These are phyloP conservation scores for Termitomyces sp. DNA, from an alignment of 768 basidiomycete genomes.

Conservation along the genomic window DNA sequence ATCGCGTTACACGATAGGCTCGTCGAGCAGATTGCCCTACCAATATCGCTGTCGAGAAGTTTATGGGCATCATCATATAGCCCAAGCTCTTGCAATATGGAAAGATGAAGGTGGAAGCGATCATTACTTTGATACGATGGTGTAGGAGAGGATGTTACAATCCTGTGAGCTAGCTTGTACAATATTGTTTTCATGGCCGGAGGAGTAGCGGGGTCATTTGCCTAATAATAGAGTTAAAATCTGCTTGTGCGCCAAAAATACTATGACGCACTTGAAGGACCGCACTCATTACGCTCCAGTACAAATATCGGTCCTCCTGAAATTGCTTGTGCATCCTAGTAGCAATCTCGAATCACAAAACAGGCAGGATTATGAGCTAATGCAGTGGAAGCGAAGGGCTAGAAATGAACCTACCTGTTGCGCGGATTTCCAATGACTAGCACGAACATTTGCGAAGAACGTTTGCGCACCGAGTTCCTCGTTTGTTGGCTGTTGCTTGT, in stretches of 20 bases:
- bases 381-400: background rate
- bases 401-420: conserved; percentile 53
- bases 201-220: conserved; percentile 61
- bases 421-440: conserved; percentile 79
- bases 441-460: conserved; percentile 79
- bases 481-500: conserved; percentile 71
- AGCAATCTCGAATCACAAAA: conserved; percentile 46
- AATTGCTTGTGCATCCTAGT: conserved; percentile 82
- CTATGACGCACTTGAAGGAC: conserved; percentile 60
- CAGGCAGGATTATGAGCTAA: conserved; percentile 1
- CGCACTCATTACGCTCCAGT: conserved; percentile 78
- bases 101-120: conserved; percentile 72
- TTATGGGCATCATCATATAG: conserved; percentile 67
- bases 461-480: conserved; percentile 82
- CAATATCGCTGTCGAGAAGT: conserved; percentile 63
- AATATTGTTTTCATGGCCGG: conserved; percentile 59
- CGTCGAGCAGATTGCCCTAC: conserved; percentile 59
- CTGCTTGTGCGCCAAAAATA: background rate
- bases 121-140: conserved; percentile 65
- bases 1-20: conserved; percentile 73
- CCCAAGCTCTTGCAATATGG: conserved; percentile 62
- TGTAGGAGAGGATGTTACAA: conserved; percentile 57
- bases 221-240: conserved; percentile 33
- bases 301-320: conserved; percentile 74
- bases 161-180: conserved; percentile 72